Evolutionary conservation across 768 basidiomycete genomes (phyloP).

Genomic region (Boletus vinaceobasis): DNA sequence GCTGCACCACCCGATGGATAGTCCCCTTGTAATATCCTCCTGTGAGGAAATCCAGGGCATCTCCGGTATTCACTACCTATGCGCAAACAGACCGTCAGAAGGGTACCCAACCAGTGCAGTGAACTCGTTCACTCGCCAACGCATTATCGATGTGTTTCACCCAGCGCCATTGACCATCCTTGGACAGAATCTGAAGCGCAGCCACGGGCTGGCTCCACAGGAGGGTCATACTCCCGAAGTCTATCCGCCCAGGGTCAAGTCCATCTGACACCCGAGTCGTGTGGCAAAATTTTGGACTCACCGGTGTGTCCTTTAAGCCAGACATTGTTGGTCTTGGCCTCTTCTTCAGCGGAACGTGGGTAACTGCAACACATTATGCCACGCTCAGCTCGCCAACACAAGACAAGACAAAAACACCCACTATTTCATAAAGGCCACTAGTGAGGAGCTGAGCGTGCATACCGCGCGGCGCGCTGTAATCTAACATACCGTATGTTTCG

Average conservation of each 20-base stretch:
- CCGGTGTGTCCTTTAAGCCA: slow-evolving; percentile 63
- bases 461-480: not conserved
- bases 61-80: slow-evolving; percentile 61
- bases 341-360: slow-evolving; percentile 48
- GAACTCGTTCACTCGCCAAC: slow-evolving; percentile 34
- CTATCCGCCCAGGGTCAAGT: slow-evolving; percentile 19
- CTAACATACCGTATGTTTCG: slow-evolving; percentile 40
- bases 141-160: slow-evolving; percentile 57
- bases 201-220: slow-evolving; percentile 61
- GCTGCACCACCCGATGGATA: slow-evolving; percentile 59
- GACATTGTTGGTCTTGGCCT: slow-evolving; percentile 48
- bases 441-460: not conserved
- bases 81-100: not conserved
- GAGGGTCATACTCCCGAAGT: slow-evolving; percentile 54
- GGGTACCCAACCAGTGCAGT: not conserved
- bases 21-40: slow-evolving; percentile 60
- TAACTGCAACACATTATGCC: slow-evolving; percentile 33
- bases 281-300: slow-evolving; percentile 10
- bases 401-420: slow-evolving; percentile 24
- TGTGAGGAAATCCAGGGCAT: slow-evolving; percentile 56
- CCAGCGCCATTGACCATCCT: slow-evolving; percentile 54
- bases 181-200: slow-evolving; percentile 53
- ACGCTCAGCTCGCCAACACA: not conserved
- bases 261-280: too few species aligned
- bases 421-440: slow-evolving; percentile 70